Evolutionary conservation across 2,329 filamentous ascomycete genomes (phyloP).

Genomic region (Penicillium psychrosexuale): DNA sequence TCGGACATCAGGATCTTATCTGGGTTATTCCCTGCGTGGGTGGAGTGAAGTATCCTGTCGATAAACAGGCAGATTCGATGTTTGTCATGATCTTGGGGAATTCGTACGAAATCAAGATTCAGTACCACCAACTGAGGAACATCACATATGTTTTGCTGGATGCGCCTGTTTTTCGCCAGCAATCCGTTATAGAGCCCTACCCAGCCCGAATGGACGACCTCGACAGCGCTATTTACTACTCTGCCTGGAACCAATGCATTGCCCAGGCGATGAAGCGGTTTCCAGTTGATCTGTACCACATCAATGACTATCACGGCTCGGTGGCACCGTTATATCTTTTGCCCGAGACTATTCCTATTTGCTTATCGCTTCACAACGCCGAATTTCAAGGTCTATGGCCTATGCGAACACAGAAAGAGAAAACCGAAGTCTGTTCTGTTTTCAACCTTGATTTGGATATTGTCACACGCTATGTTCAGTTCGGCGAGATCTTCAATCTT

Average conservation of each 20-base stretch:
- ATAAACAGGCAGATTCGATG: constrained; percentile 59
- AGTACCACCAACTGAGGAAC: constrained; percentile 62
- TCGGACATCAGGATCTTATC: constrained; percentile 63
- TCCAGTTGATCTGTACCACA: constrained; percentile 62
- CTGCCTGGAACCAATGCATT: constrained; percentile 68
- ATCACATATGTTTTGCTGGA: constrained; percentile 68
- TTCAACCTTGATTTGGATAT: constrained; percentile 60
- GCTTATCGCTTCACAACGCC: constrained; percentile 65
- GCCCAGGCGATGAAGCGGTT: constrained; percentile 62
- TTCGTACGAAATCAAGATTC: constrained; percentile 60
- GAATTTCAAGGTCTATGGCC: constrained; percentile 69
- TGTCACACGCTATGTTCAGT: constrained; percentile 62
- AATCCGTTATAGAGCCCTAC: constrained; percentile 62
- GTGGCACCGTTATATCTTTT: constrained; percentile 63
- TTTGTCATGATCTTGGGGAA: constrained; percentile 60
- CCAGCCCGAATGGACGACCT: constrained; percentile 68
- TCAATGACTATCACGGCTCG: constrained; percentile 64
- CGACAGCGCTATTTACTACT: constrained; percentile 66
- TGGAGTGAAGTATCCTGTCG: constrained; percentile 61
- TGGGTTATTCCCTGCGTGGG: constrained; percentile 64
- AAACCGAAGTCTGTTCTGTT: constrained; percentile 61
- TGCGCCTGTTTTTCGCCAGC: constrained; percentile 63
- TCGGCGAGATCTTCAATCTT: constrained; percentile 67
- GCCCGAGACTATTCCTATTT: constrained; percentile 60
- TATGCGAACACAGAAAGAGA: constrained; percentile 60